These are phyloP conservation scores for Perkinsela sp. DNA, from an alignment of 208 protist species.

Conservation along the genomic window DNA sequence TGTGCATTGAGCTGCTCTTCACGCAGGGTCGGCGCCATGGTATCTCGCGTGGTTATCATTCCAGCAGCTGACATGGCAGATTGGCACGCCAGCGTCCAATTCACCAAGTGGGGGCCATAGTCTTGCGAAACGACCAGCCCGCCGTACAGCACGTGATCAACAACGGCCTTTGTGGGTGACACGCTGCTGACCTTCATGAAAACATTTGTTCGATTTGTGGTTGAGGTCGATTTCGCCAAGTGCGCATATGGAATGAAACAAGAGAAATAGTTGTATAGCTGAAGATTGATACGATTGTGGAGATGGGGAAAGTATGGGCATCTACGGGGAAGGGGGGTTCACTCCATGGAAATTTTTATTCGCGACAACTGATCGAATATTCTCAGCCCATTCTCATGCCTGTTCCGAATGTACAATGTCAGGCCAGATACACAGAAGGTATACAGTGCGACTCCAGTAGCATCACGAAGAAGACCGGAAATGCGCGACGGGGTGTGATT, in stretches of 20 bases:
- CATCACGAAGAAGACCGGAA: no score
- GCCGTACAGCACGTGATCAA: neutral
- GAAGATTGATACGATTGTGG: no score
- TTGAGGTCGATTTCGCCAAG: no score
- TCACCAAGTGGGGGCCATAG: neutral
- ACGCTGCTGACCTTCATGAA: neutral
- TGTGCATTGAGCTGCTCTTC: neutral
- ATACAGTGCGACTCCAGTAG: neutral
- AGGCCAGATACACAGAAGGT: neutral
- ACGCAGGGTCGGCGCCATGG: neutral
- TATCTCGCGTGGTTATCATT: neutral
- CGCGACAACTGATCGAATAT: no score
- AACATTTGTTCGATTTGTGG: no score
- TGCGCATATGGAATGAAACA: no score
- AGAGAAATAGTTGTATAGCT: no score
- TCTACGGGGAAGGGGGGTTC: no score
- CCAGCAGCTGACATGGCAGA: neutral
- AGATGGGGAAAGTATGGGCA: no score
- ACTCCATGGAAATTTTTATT: no score
- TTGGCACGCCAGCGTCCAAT: neutral
- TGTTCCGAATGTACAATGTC: neutral
- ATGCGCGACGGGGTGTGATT: no score
- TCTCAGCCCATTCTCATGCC: no score
- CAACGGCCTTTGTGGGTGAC: neutral
- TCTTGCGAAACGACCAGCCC: neutral